A percentile compares a stretch with the other conserved stretches of the same genome.
These are phyloP conservation scores for Auxenochlorella protothecoides DNA, from an alignment of 139 green algal genomes.

Conservation along the genomic window DNA sequence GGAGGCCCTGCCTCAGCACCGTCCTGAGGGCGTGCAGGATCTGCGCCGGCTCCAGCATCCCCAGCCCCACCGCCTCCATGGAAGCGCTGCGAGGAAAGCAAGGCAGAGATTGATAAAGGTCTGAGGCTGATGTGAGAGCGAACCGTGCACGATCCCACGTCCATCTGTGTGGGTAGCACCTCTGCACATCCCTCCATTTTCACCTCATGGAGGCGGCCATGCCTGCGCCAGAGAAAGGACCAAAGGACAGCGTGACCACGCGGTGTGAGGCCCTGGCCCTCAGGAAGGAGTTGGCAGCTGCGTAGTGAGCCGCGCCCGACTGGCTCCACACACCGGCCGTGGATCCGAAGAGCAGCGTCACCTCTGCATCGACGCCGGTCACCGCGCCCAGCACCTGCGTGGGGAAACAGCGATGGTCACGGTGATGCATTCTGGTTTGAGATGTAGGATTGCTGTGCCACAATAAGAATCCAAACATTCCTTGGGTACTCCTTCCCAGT, in stretches of 20 bases:
- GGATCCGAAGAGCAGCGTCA: conserved; percentile 19
- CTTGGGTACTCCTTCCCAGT: too few species aligned
- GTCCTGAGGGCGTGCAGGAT: background rate
- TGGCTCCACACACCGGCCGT: conserved; percentile 31
- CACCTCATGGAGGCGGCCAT: conserved; percentile 15
- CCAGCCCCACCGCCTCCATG: conserved; percentile 8
- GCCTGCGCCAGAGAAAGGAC: conserved; percentile 21
- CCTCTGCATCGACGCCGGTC: background rate
- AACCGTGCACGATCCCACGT: too few species aligned
- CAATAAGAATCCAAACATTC: too few species aligned
- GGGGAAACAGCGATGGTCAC: background rate
- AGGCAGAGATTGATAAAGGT: background rate
- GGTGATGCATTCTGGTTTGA: too few species aligned
- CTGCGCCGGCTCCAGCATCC: background rate
- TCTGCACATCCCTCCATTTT: conserved; percentile 1
- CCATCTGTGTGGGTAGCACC: too few species aligned
- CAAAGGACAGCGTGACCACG: conserved; percentile 6
- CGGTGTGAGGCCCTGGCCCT: too few species aligned
- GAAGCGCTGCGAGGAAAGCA: background rate
- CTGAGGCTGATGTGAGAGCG: background rate
- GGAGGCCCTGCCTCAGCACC: too few species aligned
- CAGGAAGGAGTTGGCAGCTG: conserved; percentile 20
- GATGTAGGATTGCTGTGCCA: background rate
- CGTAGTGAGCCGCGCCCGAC: conserved; percentile 25
- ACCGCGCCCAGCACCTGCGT: conserved; percentile 1